Base-by-base conservation (phyloP, 2,329 filamentous ascomycete species). In the Elsinoe batatas region DNA sequence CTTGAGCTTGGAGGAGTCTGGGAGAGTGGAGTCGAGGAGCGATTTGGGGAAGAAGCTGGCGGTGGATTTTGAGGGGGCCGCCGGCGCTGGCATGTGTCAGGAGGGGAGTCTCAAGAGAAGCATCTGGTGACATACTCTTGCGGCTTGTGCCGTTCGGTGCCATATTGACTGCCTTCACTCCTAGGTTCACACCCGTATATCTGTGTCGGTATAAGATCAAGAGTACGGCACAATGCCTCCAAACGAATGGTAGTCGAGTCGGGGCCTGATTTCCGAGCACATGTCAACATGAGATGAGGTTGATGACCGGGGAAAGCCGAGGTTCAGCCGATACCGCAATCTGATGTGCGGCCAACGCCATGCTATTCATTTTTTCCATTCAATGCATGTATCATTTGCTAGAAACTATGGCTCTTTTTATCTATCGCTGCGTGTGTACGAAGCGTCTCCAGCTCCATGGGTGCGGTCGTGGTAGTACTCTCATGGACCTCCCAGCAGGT, bases 141-240 rank as follows among this genome's bases (percentile, higher is more conserved):
- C 58, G 58, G 54, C 57, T 47, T 20, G 54, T 58, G 54, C 56
- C 58, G 43, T 60, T 60, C 37, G 58, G 58, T 43, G 58, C 58
- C 58, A 60, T 60, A 13, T 40, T 60, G 56, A 18, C 20, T 17
- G 26, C 8, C 6, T n/a, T 33, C 8, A 10, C 17, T 3, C n/a
- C 4, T 15, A 2, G 12, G 3, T 11, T 49, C 32, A 26, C 26
- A 8, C 26, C 7, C 5, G 7, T 30, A 8, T 30, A 30, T 5
- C 7, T 30, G 26, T 2, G 7, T 7, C 4, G 2, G 26, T 5
- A 7, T 2, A 30, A 30, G 26, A 30, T 30, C 26, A 30, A 30
- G 26, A 30, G 8, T 8, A 8, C 26, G 7, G 8, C 26, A 30
- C 26, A 8, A 30, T 30, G 26, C 26, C 26, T 30, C 8, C 26